A percentile compares a stretch with the other conserved stretches of the same genome.
Conservation (phyloP, 1,139 yeast genomes). For the Sugiyamaella xylanicola region DNA sequence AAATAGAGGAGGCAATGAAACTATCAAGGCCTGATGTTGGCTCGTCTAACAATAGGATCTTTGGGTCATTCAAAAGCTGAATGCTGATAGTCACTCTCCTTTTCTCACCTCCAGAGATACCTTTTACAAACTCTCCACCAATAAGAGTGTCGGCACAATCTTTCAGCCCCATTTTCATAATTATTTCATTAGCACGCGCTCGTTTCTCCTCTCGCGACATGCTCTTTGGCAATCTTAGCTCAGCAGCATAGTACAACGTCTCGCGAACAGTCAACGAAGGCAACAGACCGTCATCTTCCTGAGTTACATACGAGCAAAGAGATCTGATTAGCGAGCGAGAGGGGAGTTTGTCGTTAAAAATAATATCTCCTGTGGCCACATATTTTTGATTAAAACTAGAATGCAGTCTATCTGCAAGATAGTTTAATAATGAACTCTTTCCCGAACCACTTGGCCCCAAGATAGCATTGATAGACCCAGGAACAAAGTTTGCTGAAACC, state of each 20-base stretch:
- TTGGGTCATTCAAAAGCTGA: constrained; percentile 72
- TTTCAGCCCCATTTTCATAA: constrained; percentile 66
- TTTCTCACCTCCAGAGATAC: constrained; percentile 86
- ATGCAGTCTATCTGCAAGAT: constrained; percentile 62
- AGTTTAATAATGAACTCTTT: constrained; percentile 71
- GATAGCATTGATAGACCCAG: constrained; percentile 73
- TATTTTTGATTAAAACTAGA: constrained; percentile 48
- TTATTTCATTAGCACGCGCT: constrained; percentile 55
- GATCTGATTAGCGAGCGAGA: constrained; percentile 50
- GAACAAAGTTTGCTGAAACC: constrained; percentile 59
- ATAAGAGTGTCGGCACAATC: constrained; percentile 79
- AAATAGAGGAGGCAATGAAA: constrained; percentile 71
- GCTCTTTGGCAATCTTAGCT: constrained; percentile 52
- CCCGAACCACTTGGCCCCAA: constrained; percentile 94
- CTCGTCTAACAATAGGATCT: constrained; percentile 73
- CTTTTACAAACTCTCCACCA: constrained; percentile 73
- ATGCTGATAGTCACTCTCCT: constrained; percentile 81
- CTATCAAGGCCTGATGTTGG: constrained; percentile 90
- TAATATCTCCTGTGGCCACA: constrained; percentile 47
- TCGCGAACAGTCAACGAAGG: constrained; percentile 76
- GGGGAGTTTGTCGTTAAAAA: constrained; percentile 49
- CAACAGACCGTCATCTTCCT: constrained; percentile 72
- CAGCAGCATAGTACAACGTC: constrained; percentile 72
- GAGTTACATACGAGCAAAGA: constrained; percentile 74
- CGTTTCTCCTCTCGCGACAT: constrained; percentile 37